Conservation (phyloP, 345 rosid species). For the Aurinia saxatilis region DNA sequence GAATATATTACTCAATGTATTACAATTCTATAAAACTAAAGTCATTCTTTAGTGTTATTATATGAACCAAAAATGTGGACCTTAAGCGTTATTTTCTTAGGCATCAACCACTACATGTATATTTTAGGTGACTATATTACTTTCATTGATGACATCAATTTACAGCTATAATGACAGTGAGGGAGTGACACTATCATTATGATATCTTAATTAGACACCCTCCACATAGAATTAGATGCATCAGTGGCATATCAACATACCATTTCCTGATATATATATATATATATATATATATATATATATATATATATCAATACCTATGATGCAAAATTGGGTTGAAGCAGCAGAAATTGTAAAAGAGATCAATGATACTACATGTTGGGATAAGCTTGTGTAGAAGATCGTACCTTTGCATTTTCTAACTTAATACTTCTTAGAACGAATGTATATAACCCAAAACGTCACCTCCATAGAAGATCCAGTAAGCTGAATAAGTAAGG, state of each 20-base stretch:
- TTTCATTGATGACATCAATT: constrained; percentile 18
- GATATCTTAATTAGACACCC: background rate
- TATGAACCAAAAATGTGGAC: constrained; percentile 7
- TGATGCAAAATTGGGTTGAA: background rate
- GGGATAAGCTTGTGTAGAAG: background rate
- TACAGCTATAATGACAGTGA: constrained; percentile 23
- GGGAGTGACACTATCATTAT: background rate
- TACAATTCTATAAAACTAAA: background rate
- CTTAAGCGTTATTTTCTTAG: constrained; percentile 5
- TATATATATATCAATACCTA: background rate
- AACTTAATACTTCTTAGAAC: background rate
- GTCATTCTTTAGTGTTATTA: constrained; percentile 6
- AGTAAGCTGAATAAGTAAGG: background rate
- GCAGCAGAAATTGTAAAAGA: background rate
- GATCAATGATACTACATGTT: background rate
- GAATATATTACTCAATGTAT: background rate
- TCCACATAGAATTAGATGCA: constrained; percentile 4
- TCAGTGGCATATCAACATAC: background rate
- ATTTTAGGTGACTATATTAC: constrained; percentile 9
- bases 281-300: no score
- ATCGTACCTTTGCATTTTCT: background rate
- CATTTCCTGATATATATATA: no score
- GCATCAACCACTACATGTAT: constrained; percentile 25
- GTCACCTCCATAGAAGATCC: background rate
- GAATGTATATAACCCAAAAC: background rate